phyloP scores from a whole-genome alignment of 495 filamentous ascomycete species.

The Penicillium bialowiezense region DNA sequence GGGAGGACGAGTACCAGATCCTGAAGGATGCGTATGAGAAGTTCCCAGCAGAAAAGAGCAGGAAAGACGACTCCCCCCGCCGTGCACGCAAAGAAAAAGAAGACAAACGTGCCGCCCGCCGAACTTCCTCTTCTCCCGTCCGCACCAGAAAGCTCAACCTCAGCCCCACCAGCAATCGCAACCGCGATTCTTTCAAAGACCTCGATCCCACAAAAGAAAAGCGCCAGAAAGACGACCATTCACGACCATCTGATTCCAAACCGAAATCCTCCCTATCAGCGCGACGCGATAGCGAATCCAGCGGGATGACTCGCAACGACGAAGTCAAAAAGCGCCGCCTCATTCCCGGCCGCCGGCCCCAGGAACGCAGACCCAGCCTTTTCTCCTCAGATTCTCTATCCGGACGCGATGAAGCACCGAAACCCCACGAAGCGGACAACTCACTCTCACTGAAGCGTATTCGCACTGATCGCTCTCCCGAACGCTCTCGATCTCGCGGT shows the following conservation, averaged over 20 bases:
- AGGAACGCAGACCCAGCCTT: constrained; percentile 37
- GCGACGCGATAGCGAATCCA: constrained; percentile 36
- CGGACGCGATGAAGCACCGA: constrained; percentile 35
- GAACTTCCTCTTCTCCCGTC: constrained; percentile 50
- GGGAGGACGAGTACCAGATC: constrained; percentile 84
- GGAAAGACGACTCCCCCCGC: constrained; percentile 48
- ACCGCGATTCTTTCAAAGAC: constrained; percentile 33
- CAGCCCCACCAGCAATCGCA: constrained; percentile 29
- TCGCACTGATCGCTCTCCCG: constrained; percentile 65
- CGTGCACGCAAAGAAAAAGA: constrained; percentile 56
- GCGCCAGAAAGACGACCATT: constrained; percentile 36
- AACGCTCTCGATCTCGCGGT: constrained; percentile 53
- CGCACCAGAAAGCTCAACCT: constrained; percentile 38
- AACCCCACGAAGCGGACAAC: constrained; percentile 32
- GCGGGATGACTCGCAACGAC: constrained; percentile 27
- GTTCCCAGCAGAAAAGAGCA: constrained; percentile 42
- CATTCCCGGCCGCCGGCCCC: constrained; percentile 43
- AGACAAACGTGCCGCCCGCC: constrained; percentile 44
- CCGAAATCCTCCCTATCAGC: constrained; percentile 21
- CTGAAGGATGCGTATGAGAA: constrained; percentile 77
- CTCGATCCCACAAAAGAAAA: constrained; percentile 27
- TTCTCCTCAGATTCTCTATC: constrained; percentile 45
- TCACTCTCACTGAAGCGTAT: constrained; percentile 54
- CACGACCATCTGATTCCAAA: constrained; percentile 27
- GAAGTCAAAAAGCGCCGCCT: constrained; percentile 42